Percentiles rank a stretch among this genome's conserved stretches.
Evolutionary conservation across 805 yeast genomes (phyloP).

Genomic region (Torulaspora indica): DNA sequence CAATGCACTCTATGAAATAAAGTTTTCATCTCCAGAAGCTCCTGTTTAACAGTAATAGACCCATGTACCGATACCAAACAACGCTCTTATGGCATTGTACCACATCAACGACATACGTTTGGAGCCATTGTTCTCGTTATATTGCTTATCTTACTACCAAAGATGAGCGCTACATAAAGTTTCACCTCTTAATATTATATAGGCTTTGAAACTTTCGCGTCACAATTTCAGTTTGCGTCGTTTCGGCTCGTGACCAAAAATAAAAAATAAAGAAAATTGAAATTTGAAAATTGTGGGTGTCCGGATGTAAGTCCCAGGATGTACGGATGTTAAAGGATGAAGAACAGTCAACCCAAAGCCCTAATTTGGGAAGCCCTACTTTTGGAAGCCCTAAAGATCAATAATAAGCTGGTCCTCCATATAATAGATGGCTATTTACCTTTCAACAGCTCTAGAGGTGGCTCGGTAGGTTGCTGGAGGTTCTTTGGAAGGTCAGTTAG

Average conservation of each 20-base stretch:
- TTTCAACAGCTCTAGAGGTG: neutral
- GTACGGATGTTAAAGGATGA: constrained; percentile 6
- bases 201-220: neutral
- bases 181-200: neutral
- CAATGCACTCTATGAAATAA: constrained; percentile 2
- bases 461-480: neutral
- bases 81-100: neutral
- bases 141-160: neutral
- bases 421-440: neutral
- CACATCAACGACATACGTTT: constrained; percentile 60
- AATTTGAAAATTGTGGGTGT: neutral
- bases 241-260: neutral
- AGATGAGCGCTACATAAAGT: neutral
- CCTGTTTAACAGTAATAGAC: constrained; percentile 16
- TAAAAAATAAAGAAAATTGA: neutral
- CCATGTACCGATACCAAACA: constrained; percentile 9
- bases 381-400: neutral
- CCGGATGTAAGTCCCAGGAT: neutral
- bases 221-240: constrained; percentile 1
- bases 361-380: neutral
- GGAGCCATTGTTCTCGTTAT: constrained; percentile 64
- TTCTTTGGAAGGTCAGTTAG: neutral
- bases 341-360: neutral
- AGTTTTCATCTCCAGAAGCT: constrained; percentile 10
- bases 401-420: too few species aligned